Conservation (phyloP, 495 filamentous ascomycete species). For the Podospora pseudocomata region DNA sequence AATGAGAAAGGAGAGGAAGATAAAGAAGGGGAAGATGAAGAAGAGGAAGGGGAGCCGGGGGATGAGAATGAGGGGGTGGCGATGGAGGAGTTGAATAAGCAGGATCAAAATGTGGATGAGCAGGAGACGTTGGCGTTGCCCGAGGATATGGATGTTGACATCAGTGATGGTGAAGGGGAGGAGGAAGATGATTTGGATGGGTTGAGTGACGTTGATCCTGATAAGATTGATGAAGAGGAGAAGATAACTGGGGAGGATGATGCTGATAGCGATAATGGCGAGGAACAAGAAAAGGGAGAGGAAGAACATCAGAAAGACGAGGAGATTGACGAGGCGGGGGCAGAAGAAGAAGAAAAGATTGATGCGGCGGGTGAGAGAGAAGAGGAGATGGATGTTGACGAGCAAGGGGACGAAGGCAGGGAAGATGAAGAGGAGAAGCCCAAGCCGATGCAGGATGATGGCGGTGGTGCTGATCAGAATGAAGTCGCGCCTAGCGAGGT, state of each 20-base stretch:
- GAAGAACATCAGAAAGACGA: conserved; percentile 48
- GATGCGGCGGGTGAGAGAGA: conserved; percentile 33
- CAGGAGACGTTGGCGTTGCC: conserved; percentile 57
- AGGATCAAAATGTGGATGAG: conserved; percentile 64
- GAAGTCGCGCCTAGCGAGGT: conserved; percentile 66
- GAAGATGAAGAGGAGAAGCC: conserved; percentile 33
- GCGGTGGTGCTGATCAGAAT: conserved; percentile 55
- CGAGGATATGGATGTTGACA: conserved; percentile 70
- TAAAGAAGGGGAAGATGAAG: conserved; percentile 48
- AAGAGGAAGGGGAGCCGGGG: conserved; percentile 59
- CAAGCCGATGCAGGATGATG: conserved; percentile 39
- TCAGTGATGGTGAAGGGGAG: conserved; percentile 40
- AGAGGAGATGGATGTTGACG: conserved; percentile 39
- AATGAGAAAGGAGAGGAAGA: conserved; percentile 55
- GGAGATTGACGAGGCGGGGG: conserved; percentile 26
- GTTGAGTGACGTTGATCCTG: conserved; percentile 49
- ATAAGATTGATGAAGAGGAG: conserved; percentile 31
- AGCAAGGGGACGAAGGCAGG: conserved; percentile 31
- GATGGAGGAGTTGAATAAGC: conserved; percentile 58
- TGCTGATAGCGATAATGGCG: conserved; percentile 13
- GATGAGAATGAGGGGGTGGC: conserved; percentile 73
- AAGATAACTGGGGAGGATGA: conserved; percentile 22
- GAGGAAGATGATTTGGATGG: conserved; percentile 56
- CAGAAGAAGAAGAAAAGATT: conserved; percentile 31
- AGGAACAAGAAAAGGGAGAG: conserved; percentile 26